Conservation (phyloP, 768 basidiomycete genomes). For the Russula foetens region DNA sequence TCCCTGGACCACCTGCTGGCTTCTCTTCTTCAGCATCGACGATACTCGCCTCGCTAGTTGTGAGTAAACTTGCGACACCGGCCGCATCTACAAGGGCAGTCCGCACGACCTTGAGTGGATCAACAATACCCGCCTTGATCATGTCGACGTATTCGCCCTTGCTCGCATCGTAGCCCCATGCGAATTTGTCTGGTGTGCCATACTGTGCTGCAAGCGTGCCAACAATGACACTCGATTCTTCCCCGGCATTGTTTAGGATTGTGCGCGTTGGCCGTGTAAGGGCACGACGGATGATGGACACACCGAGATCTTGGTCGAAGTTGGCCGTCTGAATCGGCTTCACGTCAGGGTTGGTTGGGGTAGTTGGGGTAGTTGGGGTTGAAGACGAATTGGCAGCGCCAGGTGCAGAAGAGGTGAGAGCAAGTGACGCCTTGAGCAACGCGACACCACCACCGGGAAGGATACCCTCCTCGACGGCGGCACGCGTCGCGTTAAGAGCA, state of each 20-base stretch:
- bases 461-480: conserved; percentile 97
- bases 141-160: conserved; percentile 93
- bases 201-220: conserved; percentile 73
- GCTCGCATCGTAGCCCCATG: conserved; percentile 84
- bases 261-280: conserved; percentile 76
- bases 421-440: conserved; percentile 74
- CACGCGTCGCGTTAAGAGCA: conserved; percentile 95
- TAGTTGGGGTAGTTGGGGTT: conserved; percentile 19
- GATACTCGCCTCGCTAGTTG: conserved; percentile 87
- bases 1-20: conserved; percentile 37
- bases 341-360: conserved; percentile 46
- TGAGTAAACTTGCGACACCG: conserved; percentile 89
- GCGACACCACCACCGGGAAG: conserved; percentile 96
- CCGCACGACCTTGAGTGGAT: conserved; percentile 92
- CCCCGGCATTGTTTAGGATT: conserved; percentile 90
- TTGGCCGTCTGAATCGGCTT: conserved; percentile 71
- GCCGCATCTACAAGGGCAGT: conserved; percentile 88
- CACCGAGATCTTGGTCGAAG: conserved; percentile 97
- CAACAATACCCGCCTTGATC: conserved; percentile 90
- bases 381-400: conserved; percentile 18
- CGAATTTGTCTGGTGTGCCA: conserved; percentile 66
- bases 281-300: conserved; percentile 85
- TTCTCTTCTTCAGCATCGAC: conserved; percentile 87
- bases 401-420: conserved; percentile 44
- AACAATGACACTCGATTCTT: conserved; percentile 89